Conservation (phyloP, 73 alveolate species). For the Paramecium primaurelia region DNA sequence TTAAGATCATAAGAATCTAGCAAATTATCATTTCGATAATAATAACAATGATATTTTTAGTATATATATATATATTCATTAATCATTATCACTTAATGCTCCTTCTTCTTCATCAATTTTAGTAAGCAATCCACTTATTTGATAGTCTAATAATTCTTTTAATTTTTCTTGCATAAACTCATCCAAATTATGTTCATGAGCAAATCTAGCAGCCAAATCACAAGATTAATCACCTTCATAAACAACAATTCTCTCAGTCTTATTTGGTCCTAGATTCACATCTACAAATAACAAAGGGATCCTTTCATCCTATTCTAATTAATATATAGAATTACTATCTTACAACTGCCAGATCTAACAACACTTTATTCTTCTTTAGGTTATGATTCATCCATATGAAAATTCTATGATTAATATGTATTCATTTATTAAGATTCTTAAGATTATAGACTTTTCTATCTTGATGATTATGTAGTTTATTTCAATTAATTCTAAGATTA, state of each 20-base stretch:
- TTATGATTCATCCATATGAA: neutral
- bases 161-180: constrained; percentile 68
- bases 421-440: neutral
- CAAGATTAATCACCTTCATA: constrained; percentile 94
- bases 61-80: neutral
- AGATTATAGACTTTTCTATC: neutral
- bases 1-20: neutral
- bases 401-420: neutral
- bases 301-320: constrained; percentile 41
- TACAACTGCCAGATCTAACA: constrained; percentile 10
- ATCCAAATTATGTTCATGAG: constrained; percentile 48
- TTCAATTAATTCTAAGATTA: neutral
- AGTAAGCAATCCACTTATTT: constrained; percentile 73
- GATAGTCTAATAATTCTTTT: constrained; percentile 63
- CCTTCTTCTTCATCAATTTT: constrained; percentile 76
- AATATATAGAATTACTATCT: neutral
- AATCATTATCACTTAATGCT: constrained; percentile 44
- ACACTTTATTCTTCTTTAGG: neutral
- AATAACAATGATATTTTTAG: neutral
- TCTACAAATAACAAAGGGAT: constrained; percentile 89
- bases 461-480: neutral
- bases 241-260: constrained; percentile 88
- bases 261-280: constrained; percentile 95
- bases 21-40: neutral
- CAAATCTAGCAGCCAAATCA: constrained; percentile 57